Base-by-base conservation (phyloP, 345 rosid species). In the Corchorus capsularis region DNA sequence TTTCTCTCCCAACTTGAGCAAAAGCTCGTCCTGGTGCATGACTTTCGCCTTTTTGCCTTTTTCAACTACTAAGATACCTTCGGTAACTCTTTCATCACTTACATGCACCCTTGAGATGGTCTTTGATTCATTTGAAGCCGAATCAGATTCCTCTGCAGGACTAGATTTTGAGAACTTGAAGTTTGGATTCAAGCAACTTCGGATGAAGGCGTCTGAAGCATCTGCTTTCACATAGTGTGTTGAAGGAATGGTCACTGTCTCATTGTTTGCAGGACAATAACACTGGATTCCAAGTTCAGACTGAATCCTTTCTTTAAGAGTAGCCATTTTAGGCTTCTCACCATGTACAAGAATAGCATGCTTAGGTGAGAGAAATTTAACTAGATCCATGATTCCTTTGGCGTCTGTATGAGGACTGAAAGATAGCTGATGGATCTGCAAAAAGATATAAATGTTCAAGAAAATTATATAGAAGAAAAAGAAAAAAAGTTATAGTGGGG, bases 321-420 rank as follows among this genome's bases (percentile, higher is more conserved):
- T 61, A 84, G 86, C 85, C 98, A 96, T 93, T 79, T 88, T 88
- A 3, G 94, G 98, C 81, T 89, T 93, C 86, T 96, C 98, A 2
- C 99, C 99, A 34, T 96, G 99, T 65, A 96, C 90, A 35, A 96
- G 89, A 70, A 96, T 87, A 77, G 88, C 94, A 66, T 91, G 84
- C 84, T 89, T 89, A 1, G 98, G 99, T 27, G 91, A 85, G 34
- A 93, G 99, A 83, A 92, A 96, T 75, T 80, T 92, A 8, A 86
- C 86, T 47, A 93, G 98, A 90, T 96, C 99, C 98, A 96, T 92
- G 56, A 92, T 96, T 73, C 98, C 97, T 84, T 93, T 93, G 32
- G 92, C 87, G 79, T 96, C 99, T 20, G 98, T 92, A 81, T 93
- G 99, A 64, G 98, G 92, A 85, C 96, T 93, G 86, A 96, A 96